A percentile compares a stretch with the other conserved stretches of the same genome.
phyloP scores from a whole-genome alignment of 108 stramenopile species.

The Cyclotella kingstonii region DNA sequence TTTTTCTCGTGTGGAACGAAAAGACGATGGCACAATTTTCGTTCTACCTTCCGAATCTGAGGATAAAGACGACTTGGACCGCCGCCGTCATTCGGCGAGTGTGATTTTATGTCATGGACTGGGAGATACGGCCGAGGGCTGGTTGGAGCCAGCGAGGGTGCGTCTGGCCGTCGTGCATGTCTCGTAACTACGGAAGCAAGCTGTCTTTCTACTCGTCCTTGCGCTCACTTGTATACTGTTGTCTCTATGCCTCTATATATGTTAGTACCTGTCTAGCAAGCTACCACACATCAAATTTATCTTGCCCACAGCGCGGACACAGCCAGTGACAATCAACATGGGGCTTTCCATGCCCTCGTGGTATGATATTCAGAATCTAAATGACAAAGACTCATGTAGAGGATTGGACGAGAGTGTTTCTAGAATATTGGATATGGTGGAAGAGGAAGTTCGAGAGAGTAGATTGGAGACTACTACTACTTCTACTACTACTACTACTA shows the following conservation, averaged over 20 bases:
- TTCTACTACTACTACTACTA: too few species aligned
- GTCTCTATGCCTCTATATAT: not conserved
- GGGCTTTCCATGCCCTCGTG: slow-evolving; percentile 89
- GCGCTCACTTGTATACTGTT: not conserved
- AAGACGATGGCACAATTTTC: slow-evolving; percentile 24
- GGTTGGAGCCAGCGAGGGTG: slow-evolving; percentile 43
- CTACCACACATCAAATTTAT: slow-evolving; percentile 67
- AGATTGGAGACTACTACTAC: too few species aligned
- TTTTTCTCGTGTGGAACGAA: not conserved
- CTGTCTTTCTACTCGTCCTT: not conserved
- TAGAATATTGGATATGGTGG: slow-evolving; percentile 20
- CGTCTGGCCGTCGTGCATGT: not conserved
- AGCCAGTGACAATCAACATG: slow-evolving; percentile 91
- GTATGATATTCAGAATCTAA: slow-evolving; percentile 89
- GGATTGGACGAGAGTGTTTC: slow-evolving; percentile 48
- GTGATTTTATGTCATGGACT: slow-evolving; percentile 66
- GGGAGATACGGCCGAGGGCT: slow-evolving; percentile 61
- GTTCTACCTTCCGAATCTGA: slow-evolving; percentile 17
- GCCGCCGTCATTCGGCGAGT: slow-evolving; percentile 43
- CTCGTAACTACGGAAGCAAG: not conserved
- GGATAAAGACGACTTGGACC: too few species aligned
- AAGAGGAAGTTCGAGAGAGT: slow-evolving; percentile 15
- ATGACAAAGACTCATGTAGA: slow-evolving; percentile 53
- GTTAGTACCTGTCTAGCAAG: slow-evolving; percentile 27
- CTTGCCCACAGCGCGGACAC: slow-evolving; percentile 89